phyloP scores from a whole-genome alignment of 352 stramenopile genomes.

The Globisporangium spinosum region DNA sequence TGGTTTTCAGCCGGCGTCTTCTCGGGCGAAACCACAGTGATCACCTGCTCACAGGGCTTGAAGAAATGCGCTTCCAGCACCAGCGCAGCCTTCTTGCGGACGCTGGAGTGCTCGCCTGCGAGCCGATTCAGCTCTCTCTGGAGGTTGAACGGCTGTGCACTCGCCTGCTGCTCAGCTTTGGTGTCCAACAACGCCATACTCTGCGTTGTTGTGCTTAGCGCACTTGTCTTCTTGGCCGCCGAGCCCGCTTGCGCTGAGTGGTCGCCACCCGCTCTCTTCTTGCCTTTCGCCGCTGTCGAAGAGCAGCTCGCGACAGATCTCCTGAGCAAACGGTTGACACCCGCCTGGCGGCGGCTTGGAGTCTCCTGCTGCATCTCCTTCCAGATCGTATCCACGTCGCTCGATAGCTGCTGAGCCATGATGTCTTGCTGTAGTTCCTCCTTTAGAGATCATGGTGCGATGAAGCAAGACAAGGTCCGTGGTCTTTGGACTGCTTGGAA shows the following conservation, averaged over 20 bases:
- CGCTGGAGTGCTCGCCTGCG: constrained; percentile 36
- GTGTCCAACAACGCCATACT: background rate
- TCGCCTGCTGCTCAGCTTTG: background rate
- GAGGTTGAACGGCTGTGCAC: constrained; percentile 29
- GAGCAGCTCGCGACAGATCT: constrained; percentile 33
- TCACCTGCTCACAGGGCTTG: background rate
- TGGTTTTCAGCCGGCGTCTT: background rate
- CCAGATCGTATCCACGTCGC: constrained; percentile 42
- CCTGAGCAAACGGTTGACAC: constrained; percentile 33
- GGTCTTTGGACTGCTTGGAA: too few species aligned
- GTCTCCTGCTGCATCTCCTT: constrained; percentile 41
- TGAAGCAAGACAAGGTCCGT: background rate
- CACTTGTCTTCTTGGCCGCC: background rate
- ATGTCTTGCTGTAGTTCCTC: background rate
- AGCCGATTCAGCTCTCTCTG: constrained; percentile 60
- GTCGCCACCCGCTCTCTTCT: background rate
- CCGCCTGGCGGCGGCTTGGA: constrained; percentile 1
- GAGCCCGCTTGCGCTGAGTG: too few species aligned
- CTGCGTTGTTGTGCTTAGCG: background rate
- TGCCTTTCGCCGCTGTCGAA: constrained; percentile 9
- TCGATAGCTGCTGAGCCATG: background rate
- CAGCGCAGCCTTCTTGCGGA: constrained; percentile 61
- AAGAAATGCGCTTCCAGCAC: constrained; percentile 49
- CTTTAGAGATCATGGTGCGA: background rate
- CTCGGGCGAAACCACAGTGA: background rate